phyloP scores from a whole-genome alignment of 2,329 filamentous ascomycete genomes.

The Teratosphaeria pseudoeucalypti region DNA sequence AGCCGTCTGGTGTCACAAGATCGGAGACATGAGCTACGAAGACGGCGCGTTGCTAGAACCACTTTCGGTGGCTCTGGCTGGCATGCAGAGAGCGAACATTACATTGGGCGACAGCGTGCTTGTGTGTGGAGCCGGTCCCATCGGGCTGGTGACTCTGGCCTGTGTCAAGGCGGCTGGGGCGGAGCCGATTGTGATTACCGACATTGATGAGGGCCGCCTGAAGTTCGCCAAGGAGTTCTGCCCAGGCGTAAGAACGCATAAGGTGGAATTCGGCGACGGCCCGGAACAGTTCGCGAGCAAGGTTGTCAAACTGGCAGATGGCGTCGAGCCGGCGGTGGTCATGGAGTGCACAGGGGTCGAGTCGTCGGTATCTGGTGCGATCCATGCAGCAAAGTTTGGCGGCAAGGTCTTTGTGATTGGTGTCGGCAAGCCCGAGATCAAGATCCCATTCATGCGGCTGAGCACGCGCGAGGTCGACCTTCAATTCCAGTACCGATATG shows the following conservation, averaged over 20 bases:
- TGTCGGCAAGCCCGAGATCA: slow-evolving; percentile 91
- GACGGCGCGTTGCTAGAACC: slow-evolving; percentile 86
- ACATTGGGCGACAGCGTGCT: slow-evolving; percentile 77
- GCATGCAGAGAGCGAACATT: slow-evolving; percentile 72
- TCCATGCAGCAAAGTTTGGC: slow-evolving; percentile 87
- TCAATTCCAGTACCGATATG: slow-evolving; percentile 93
- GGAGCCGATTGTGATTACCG: slow-evolving; percentile 83
- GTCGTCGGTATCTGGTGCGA: slow-evolving; percentile 72
- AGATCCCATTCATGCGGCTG: slow-evolving; percentile 86
- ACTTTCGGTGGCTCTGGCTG: slow-evolving; percentile 77
- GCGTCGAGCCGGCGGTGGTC: slow-evolving; percentile 67
- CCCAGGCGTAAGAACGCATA: slow-evolving; percentile 69
- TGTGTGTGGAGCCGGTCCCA: slow-evolving; percentile 87
- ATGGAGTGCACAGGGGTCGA: slow-evolving; percentile 95
- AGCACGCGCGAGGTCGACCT: slow-evolving; percentile 87
- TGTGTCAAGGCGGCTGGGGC: slow-evolving; percentile 80
- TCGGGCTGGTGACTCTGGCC: slow-evolving; percentile 78
- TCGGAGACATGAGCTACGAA: slow-evolving; percentile 84
- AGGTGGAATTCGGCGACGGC: slow-evolving; percentile 52
- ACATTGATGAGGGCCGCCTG: slow-evolving; percentile 80
- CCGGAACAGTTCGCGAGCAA: slow-evolving; percentile 61
- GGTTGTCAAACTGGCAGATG: slow-evolving; percentile 62
- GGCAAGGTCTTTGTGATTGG: slow-evolving; percentile 96
- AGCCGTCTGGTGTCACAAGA: slow-evolving; percentile 91
- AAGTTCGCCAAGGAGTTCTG: slow-evolving; percentile 76